phyloP scores from a whole-genome alignment of 345 rosid species.

The Luvunga scandens region DNA sequence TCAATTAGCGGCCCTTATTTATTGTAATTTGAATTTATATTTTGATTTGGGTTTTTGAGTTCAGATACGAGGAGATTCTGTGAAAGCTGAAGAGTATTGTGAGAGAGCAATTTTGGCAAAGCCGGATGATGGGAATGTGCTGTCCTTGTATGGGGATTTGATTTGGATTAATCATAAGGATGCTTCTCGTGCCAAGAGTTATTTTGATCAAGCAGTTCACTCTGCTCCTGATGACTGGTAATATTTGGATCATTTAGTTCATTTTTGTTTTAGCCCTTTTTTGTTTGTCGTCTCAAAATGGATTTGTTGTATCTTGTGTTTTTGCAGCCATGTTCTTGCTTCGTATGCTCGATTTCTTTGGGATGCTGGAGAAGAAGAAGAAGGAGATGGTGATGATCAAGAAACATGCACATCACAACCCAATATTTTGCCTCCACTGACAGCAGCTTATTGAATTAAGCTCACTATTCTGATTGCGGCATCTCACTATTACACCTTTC shows the following conservation, averaged over 20 bases:
- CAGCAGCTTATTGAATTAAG: slow-evolving; percentile 17
- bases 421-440: slow-evolving; percentile 5
- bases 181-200: slow-evolving; percentile 40
- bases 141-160: slow-evolving; percentile 50
- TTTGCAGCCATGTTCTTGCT: slow-evolving; percentile 45
- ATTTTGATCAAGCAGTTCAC: slow-evolving; percentile 46
- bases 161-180: slow-evolving; percentile 51
- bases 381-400: slow-evolving; percentile 1
- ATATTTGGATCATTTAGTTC: neutral
- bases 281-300: neutral
- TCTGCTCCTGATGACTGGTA: slow-evolving; percentile 54
- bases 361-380: slow-evolving; percentile 37
- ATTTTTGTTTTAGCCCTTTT: too few species aligned
- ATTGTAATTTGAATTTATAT: neutral
- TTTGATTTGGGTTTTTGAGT: neutral
- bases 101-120: slow-evolving; percentile 43
- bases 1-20: neutral
- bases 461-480: neutral
- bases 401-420: slow-evolving; percentile 6
- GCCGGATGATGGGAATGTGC: slow-evolving; percentile 38
- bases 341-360: slow-evolving; percentile 50
- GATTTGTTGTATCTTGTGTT: neutral
- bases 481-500: neutral
- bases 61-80: slow-evolving; percentile 37
- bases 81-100: slow-evolving; percentile 46